Conservation (phyloP, 208 protist species). For the Leishmania mexicana region DNA sequence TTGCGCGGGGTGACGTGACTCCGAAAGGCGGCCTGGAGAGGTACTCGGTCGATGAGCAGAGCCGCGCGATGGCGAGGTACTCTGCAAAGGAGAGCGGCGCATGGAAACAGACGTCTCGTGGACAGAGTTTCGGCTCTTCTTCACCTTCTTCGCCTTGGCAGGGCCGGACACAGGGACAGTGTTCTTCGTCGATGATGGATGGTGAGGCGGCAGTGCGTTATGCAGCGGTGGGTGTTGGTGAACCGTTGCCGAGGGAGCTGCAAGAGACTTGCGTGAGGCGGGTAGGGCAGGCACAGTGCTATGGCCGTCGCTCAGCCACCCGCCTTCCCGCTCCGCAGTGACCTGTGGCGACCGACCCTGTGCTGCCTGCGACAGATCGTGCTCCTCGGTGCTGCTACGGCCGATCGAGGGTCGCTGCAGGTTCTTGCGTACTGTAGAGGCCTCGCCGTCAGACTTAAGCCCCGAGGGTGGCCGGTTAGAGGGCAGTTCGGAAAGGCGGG, state of each 20-base stretch:
- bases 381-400: constrained; percentile 25
- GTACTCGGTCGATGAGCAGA: constrained; percentile 22
- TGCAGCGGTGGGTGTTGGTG: background rate
- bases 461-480: background rate
- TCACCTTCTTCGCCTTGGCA: constrained; percentile 16
- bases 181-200: background rate
- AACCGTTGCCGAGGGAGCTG: background rate
- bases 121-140: constrained; percentile 11
- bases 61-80: constrained; percentile 25
- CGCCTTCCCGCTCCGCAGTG: background rate
- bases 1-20: constrained; percentile 2
- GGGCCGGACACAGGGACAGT: background rate
- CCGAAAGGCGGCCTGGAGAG: constrained; percentile 15
- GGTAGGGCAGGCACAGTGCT: background rate
- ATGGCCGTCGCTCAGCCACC: constrained; percentile 8
- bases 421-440: background rate
- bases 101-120: background rate
- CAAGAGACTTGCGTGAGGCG: constrained; percentile 15
- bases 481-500: constrained; percentile 26
- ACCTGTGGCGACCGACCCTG: background rate
- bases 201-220: background rate
- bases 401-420: constrained; percentile 21
- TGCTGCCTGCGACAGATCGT: background rate
- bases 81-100: constrained; percentile 11
- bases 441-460: background rate